Base-by-base conservation (phyloP, 768 basidiomycete species). In the Lactarius vividus region DNA sequence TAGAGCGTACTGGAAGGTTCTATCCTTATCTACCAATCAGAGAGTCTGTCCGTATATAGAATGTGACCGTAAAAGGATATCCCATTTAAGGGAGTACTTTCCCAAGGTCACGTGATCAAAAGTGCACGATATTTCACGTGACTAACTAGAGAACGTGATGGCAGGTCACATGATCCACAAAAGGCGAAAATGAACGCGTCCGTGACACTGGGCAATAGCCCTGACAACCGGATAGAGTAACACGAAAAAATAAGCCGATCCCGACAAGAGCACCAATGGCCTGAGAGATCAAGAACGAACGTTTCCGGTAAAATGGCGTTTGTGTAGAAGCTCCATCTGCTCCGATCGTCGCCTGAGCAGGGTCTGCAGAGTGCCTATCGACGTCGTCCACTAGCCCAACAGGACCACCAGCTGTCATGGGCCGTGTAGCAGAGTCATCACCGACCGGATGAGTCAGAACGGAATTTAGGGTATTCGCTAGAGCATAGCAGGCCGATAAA, bases 141-240 rank as follows among this genome's bases (percentile, higher is more conserved):
- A n/a, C n/a, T n/a, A n/a, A n/a, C n/a, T n/a, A n/a, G n/a, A n/a
- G n/a, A n/a, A n/a, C n/a, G n/a, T n/a, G n/a, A n/a, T n/a, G n/a
- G n/a, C n/a, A n/a, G n/a, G n/a, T n/a, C n/a, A n/a, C n/a, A n/a
- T n/a, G n/a, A n/a, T n/a, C n/a, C n/a, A n/a, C n/a, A n/a, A n/a
- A n/a, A n/a, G n/a, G n/a, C n/a, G n/a, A n/a, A n/a, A n/a, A n/a
- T n/a, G n/a, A n/a, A n/a, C n/a, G n/a, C n/a, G n/a, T n/a, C n/a
- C n/a, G n/a, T n/a, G n/a, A n/a, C n/a, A n/a, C n/a, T n/a, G 87
- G 23, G 83, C 81, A 68, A 89, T 87, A 54, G 88, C 88, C 58
- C 76, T 81, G 63, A 90, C 79, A 62, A 90, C 85, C 7, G 88
- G 88, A 73, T 84, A 90, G 28, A 91, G 74, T 13, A 89, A 56